Conservation (phyloP, 257 asterid genomes). For the Jacaranda mimosifolia region DNA sequence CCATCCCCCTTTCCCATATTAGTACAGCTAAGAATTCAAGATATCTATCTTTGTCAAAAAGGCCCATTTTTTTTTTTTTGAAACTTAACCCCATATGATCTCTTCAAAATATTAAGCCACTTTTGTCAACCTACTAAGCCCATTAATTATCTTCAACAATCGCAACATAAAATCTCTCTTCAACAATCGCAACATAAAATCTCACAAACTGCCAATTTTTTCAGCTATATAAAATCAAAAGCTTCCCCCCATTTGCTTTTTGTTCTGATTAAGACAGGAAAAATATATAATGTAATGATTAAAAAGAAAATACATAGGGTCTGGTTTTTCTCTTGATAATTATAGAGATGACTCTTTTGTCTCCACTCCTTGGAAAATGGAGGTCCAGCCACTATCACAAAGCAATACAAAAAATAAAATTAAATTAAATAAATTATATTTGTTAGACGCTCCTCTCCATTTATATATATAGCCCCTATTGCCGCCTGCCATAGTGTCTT, state of each 20-base stretch:
- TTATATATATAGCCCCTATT: neutral
- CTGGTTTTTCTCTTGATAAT: slow-evolving; percentile 43
- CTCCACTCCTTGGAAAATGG: slow-evolving; percentile 68
- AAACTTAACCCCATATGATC: neutral
- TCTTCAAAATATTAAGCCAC: neutral
- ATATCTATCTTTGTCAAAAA: neutral
- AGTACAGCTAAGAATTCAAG: neutral
- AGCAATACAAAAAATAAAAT: slow-evolving; percentile 46
- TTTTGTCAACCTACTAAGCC: slow-evolving; percentile 18
- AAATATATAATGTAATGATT: slow-evolving; percentile 19
- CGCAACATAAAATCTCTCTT: slow-evolving; percentile 5
- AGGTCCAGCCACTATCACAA: slow-evolving; percentile 70
- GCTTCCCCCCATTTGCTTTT: slow-evolving; percentile 7
- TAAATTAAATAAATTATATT: slow-evolving; percentile 23
- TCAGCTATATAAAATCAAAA: slow-evolving; percentile 4
- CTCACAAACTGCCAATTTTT: slow-evolving; percentile 40
- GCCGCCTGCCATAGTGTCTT: slow-evolving; percentile 30
- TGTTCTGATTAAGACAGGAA: slow-evolving; percentile 46
- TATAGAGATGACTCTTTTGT: slow-evolving; percentile 68
- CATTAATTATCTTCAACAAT: neutral
- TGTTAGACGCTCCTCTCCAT: slow-evolving; percentile 81
- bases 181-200: slow-evolving; percentile 1
- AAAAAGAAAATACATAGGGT: neutral
- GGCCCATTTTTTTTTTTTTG: neutral
- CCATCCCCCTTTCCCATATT: neutral